Evolutionary conservation across 2,329 filamentous ascomycete genomes (phyloP).

Genomic region (Trichoderma asperellum): DNA sequence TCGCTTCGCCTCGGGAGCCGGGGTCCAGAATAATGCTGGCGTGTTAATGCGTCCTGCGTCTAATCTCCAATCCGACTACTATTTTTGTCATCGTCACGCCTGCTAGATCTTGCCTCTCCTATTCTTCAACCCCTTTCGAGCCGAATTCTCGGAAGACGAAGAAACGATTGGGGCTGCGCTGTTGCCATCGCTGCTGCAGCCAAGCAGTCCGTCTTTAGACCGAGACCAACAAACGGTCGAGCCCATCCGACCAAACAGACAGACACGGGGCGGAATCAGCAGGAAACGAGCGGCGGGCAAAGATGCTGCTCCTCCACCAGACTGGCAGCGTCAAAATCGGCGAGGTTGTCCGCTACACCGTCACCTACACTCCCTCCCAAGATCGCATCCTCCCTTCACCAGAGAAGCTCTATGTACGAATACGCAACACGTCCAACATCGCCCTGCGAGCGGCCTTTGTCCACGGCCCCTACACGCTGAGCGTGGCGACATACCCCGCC

Average conservation of each 20-base stretch:
- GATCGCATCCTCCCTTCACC: constrained; percentile 91
- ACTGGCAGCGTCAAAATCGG: constrained; percentile 90
- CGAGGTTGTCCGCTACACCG: constrained; percentile 86
- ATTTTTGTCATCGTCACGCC: neutral
- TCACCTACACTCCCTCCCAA: constrained; percentile 87
- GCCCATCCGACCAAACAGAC: neutral
- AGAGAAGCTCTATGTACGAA: constrained; percentile 76
- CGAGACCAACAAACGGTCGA: constrained; percentile 2
- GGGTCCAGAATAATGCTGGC: constrained; percentile 11
- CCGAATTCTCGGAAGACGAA: neutral
- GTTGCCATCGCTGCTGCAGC: neutral
- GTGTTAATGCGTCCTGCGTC: constrained; percentile 4
- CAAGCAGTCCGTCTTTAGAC: neutral
- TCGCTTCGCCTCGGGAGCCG: constrained; percentile 9
- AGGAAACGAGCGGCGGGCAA: constrained; percentile 16
- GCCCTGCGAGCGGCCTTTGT: constrained; percentile 93
- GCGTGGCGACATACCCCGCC: constrained; percentile 82
- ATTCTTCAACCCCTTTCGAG: neutral
- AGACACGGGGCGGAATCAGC: neutral
- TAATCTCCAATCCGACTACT: neutral
- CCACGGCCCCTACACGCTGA: constrained; percentile 91
- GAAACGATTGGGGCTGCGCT: neutral
- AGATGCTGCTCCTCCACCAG: constrained; percentile 90
- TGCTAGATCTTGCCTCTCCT: constrained; percentile 2
- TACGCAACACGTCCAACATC: constrained; percentile 90